Percentiles rank a stretch among this genome's conserved stretches.
Conservation (phyloP, 176 grass and related monocot genomes). For the Triticum dicoccoides region DNA sequence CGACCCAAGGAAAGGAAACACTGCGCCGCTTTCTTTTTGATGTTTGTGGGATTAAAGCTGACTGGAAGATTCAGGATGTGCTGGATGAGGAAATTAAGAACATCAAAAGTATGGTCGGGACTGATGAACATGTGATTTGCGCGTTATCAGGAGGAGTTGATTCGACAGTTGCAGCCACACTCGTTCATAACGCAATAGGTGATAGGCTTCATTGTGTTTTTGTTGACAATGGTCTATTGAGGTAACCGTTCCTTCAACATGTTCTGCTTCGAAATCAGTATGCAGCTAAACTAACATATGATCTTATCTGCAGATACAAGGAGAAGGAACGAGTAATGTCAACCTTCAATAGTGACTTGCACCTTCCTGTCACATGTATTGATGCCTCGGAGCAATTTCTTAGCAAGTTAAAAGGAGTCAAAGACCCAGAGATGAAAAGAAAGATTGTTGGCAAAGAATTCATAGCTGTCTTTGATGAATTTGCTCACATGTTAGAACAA, state of each 20-base stretch:
- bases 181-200: conserved; percentile 81
- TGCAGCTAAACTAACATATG: neutral
- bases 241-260: conserved; percentile 23
- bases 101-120: conserved; percentile 57
- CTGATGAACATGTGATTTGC: conserved; percentile 81
- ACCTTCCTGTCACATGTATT: conserved; percentile 75
- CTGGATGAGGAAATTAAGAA: conserved; percentile 80
- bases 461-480: conserved; percentile 84
- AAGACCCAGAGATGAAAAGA: conserved; percentile 79
- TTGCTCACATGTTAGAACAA: conserved; percentile 61
- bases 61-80: conserved; percentile 92
- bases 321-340: conserved; percentile 73
- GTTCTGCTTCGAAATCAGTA: neutral
- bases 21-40: conserved; percentile 69
- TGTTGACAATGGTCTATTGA: conserved; percentile 83
- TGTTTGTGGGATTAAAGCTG: conserved; percentile 60
- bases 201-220: conserved; percentile 83
- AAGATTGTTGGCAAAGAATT: conserved; percentile 85
- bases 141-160: conserved; percentile 81
- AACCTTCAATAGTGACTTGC: conserved; percentile 74
- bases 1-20: conserved; percentile 79
- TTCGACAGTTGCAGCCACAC: conserved; percentile 72
- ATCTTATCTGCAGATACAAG: conserved; percentile 57
- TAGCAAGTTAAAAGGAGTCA: conserved; percentile 65
- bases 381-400: conserved; percentile 82